Evolutionary conservation across 2,329 filamentous ascomycete species (phyloP).

Genomic region (Neonectria faginata): DNA sequence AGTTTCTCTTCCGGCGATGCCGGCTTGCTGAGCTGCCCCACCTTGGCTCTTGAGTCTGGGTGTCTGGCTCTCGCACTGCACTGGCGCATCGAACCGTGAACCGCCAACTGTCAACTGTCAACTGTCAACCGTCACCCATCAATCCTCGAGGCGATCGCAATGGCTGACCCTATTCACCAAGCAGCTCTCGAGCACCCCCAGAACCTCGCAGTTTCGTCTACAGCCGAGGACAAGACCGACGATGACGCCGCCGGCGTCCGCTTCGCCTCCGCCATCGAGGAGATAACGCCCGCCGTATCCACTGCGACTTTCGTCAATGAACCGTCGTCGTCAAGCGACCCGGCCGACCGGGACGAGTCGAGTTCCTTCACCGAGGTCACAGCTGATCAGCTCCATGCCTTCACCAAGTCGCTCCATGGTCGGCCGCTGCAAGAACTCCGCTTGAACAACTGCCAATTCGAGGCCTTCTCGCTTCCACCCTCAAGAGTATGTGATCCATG

Average conservation of each 20-base stretch:
- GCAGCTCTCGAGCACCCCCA: slow-evolving; percentile 30
- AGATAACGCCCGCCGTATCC: slow-evolving; percentile 68
- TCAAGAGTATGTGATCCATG: slow-evolving; percentile 75
- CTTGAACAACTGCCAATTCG: slow-evolving; percentile 88
- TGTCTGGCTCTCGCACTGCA: slow-evolving; percentile 5
- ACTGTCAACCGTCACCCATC: slow-evolving; percentile 6
- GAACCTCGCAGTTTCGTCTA: slow-evolving; percentile 26
- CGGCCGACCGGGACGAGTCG: slow-evolving; percentile 37
- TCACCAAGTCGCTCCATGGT: slow-evolving; percentile 79
- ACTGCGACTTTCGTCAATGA: slow-evolving; percentile 45
- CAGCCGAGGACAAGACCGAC: slow-evolving; percentile 19
- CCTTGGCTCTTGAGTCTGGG: slow-evolving; percentile 32
- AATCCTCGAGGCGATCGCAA: slow-evolving; percentile 31
- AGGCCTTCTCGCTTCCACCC: slow-evolving; percentile 87
- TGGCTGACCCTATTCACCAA: slow-evolving; percentile 34
- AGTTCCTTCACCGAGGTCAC: slow-evolving; percentile 58
- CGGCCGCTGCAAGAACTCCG: slow-evolving; percentile 83
- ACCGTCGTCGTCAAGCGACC: slow-evolving; percentile 38
- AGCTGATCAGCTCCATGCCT: slow-evolving; percentile 74
- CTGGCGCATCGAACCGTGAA: slow-evolving; percentile 27
- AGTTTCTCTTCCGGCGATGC: slow-evolving; percentile 43
- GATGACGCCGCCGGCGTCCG: slow-evolving; percentile 67
- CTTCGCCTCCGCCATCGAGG: slow-evolving; percentile 77
- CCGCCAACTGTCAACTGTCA: slow-evolving; percentile 2
- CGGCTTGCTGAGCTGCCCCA: slow-evolving; percentile 43